Evolutionary conservation across 2,329 filamentous ascomycete species (phyloP).

Genomic region (Elsinoe australis): DNA sequence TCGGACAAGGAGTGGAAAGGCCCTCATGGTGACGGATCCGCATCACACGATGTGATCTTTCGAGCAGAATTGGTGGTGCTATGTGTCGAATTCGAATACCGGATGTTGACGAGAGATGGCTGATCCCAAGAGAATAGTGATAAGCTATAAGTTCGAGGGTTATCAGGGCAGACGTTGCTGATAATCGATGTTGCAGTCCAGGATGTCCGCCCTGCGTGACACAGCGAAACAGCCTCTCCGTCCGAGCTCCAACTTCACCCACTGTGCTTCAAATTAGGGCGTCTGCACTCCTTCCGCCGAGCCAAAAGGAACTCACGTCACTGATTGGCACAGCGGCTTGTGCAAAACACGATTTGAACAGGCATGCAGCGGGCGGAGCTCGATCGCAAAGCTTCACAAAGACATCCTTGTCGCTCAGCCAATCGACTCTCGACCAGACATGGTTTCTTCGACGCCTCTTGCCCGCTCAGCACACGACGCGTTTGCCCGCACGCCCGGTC

Average conservation of each 20-base stretch:
- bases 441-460: neutral
- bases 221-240: no score
- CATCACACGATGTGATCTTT: conserved; percentile 2
- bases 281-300: neutral
- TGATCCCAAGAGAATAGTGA: no score
- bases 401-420: neutral
- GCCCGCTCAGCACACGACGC: conserved; percentile 6
- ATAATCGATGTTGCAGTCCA: no score
- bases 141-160: no score
- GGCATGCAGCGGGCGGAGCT: no score
- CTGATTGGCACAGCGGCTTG: neutral
- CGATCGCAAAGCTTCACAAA: no score
- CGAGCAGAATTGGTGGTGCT: neutral
- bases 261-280: neutral
- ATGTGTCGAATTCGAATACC: neutral
- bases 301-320: neutral
- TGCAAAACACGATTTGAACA: no score
- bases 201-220: no score
- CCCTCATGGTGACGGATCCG: conserved; percentile 62
- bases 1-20: conserved; percentile 89
- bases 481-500: neutral
- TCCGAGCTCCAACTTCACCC: no score
- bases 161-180: no score
- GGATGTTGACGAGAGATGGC: neutral
- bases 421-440: neutral